Evolutionary conservation across 140 eudicot genomes (phyloP).

Genomic region (Anethum foeniculum): DNA sequence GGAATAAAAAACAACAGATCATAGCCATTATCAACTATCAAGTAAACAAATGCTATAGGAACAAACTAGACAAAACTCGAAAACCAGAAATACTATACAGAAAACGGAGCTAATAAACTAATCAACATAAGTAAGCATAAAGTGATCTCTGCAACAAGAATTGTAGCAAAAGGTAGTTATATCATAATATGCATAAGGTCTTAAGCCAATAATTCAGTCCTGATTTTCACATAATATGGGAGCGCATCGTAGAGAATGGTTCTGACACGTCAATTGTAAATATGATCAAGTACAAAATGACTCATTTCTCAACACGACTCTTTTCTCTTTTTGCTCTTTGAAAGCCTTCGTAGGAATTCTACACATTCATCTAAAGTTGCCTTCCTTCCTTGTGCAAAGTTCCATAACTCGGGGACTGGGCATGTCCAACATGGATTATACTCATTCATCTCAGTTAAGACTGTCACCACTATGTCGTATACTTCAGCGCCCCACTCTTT

Average conservation of each 20-base stretch:
- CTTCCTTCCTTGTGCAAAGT: slow-evolving; percentile 22
- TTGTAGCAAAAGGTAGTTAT: too few species aligned
- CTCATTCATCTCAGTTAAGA: slow-evolving; percentile 34
- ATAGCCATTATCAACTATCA: too few species aligned
- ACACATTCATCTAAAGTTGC: slow-evolving; percentile 34
- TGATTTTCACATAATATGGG: too few species aligned
- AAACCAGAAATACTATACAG: too few species aligned
- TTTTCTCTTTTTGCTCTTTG: slow-evolving; percentile 15
- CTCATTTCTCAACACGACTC: background rate
- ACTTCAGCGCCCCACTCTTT: slow-evolving; percentile 16
- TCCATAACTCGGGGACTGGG: slow-evolving; percentile 39
- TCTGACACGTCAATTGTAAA: background rate
- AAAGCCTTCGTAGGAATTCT: slow-evolving; percentile 17
- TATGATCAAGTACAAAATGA: background rate
- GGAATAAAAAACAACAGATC: too few species aligned
- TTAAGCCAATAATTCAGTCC: background rate
- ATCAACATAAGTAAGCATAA: too few species aligned
- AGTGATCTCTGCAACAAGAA: too few species aligned
- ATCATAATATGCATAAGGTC: too few species aligned
- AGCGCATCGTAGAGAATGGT: background rate
- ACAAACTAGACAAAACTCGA: too few species aligned
- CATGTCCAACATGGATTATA: slow-evolving; percentile 47
- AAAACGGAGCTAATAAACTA: too few species aligned
- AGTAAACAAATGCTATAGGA: too few species aligned
- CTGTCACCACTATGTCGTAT: slow-evolving; percentile 24